phyloP scores from a whole-genome alignment of 306 rosid species.

The Biancaea sappan region DNA sequence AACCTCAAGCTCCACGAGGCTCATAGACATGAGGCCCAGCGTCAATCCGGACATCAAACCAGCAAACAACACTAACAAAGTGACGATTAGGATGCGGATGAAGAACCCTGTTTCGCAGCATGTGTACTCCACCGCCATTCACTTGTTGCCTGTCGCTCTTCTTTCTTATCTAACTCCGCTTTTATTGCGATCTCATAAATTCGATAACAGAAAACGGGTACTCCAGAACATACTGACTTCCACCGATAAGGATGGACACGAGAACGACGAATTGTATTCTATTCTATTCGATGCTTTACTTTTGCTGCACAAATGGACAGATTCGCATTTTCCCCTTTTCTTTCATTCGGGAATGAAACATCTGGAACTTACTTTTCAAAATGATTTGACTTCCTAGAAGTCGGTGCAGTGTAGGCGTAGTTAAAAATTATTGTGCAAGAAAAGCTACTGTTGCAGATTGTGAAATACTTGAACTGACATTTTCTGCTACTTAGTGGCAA shows the following conservation, averaged over 20 bases:
- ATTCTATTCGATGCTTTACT: neutral
- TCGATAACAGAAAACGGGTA: neutral
- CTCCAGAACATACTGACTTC: neutral
- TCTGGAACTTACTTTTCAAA: constrained; percentile 7
- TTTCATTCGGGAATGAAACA: neutral
- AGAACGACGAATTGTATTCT: neutral
- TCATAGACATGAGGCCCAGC: constrained; percentile 51
- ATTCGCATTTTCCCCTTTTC: neutral
- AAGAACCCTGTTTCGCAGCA: constrained; percentile 47
- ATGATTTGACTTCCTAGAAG: neutral
- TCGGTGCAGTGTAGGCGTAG: neutral
- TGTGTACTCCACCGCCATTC: constrained; percentile 46
- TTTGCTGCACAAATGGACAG: neutral
- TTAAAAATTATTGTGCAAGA: neutral
- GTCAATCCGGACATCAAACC: constrained; percentile 56
- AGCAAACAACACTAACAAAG: constrained; percentile 39
- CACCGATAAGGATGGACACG: neutral
- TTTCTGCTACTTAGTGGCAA: too few species aligned
- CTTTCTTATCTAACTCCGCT: neutral
- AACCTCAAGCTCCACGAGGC: constrained; percentile 56
- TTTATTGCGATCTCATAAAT: neutral
- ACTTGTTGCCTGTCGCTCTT: neutral
- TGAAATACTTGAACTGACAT: neutral
- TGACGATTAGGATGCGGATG: constrained; percentile 29
- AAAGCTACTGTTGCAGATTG: neutral